Percentiles rank a stretch among this genome's conserved stretches.
Conservation (phyloP, 2,329 filamentous ascomycete species). For the Botrytis aclada region DNA sequence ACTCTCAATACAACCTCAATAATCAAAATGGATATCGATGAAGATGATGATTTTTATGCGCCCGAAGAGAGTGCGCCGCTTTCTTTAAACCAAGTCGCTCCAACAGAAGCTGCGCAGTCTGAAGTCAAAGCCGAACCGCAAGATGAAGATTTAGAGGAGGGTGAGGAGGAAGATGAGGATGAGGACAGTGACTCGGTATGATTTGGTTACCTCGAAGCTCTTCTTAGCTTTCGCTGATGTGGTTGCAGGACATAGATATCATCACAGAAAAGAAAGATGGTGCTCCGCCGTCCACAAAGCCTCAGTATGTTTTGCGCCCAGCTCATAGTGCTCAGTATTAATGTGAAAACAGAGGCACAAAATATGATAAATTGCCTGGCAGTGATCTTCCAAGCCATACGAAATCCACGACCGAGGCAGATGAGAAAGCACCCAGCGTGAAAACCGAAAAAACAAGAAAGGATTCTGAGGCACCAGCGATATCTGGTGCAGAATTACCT, state of each 20-base stretch:
- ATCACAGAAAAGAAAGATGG: constrained; percentile 66
- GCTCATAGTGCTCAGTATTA: constrained; percentile 17
- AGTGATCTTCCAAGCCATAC: neutral
- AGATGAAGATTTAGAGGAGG: constrained; percentile 59
- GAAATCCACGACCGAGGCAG: constrained; percentile 51
- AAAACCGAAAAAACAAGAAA: constrained; percentile 48
- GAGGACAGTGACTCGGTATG: constrained; percentile 53
- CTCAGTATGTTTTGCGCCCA: constrained; percentile 43
- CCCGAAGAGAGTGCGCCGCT: constrained; percentile 51
- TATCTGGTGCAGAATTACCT: constrained; percentile 50
- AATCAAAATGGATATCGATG: constrained; percentile 60
- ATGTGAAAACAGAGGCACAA: constrained; percentile 39
- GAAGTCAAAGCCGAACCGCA: constrained; percentile 38
- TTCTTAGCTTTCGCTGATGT: constrained; percentile 21
- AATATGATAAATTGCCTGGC: constrained; percentile 27
- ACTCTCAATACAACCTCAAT: constrained; percentile 14
- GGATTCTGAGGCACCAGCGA: constrained; percentile 35
- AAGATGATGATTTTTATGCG: constrained; percentile 66
- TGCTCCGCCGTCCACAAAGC: constrained; percentile 47
- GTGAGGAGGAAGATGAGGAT: constrained; percentile 61
- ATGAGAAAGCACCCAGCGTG: constrained; percentile 44
- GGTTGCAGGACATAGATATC: constrained; percentile 60
- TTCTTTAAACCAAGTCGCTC: constrained; percentile 24
- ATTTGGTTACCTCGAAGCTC: constrained; percentile 35
- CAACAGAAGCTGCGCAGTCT: constrained; percentile 31